Percentiles rank a stretch among this genome's conserved stretches.
Evolutionary conservation across 768 basidiomycete species (phyloP).

Genomic region (Suillus sp.): DNA sequence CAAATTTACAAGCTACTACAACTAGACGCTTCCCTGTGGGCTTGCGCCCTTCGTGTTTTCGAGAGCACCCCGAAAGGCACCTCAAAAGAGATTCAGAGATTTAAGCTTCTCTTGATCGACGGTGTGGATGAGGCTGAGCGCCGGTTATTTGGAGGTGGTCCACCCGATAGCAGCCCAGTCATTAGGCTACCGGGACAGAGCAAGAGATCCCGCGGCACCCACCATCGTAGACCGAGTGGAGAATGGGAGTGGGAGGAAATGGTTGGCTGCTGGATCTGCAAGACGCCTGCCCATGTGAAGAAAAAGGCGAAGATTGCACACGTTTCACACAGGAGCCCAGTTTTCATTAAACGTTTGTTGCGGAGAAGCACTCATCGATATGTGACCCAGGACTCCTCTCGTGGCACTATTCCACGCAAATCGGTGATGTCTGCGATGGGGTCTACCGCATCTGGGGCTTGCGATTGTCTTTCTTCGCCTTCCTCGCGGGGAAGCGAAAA

Average conservation of each 20-base stretch:
- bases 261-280: slow-evolving; percentile 47
- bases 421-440: background rate
- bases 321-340: slow-evolving; percentile 8
- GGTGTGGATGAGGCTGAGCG: slow-evolving; percentile 54
- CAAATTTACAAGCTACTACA: slow-evolving; percentile 37
- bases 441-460: slow-evolving; percentile 10
- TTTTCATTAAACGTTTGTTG: slow-evolving; percentile 8
- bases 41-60: slow-evolving; percentile 49
- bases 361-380: background rate
- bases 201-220: slow-evolving; percentile 12
- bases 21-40: slow-evolving; percentile 55
- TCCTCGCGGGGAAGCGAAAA: slow-evolving; percentile 18
- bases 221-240: slow-evolving; percentile 23
- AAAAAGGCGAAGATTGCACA: slow-evolving; percentile 24
- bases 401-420: background rate
- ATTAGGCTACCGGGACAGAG: slow-evolving; percentile 15
- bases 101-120: slow-evolving; percentile 45
- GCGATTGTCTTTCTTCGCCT: slow-evolving; percentile 15
- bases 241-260: slow-evolving; percentile 54
- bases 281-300: slow-evolving; percentile 30
- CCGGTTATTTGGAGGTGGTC: slow-evolving; percentile 41
- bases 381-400: background rate
- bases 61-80: slow-evolving; percentile 37
- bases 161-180: slow-evolving; percentile 19
- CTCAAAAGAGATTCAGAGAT: slow-evolving; percentile 31